These are phyloP conservation scores for Solanum bulbocastanum DNA, from an alignment of 257 asterid genomes.

Conservation along the genomic window DNA sequence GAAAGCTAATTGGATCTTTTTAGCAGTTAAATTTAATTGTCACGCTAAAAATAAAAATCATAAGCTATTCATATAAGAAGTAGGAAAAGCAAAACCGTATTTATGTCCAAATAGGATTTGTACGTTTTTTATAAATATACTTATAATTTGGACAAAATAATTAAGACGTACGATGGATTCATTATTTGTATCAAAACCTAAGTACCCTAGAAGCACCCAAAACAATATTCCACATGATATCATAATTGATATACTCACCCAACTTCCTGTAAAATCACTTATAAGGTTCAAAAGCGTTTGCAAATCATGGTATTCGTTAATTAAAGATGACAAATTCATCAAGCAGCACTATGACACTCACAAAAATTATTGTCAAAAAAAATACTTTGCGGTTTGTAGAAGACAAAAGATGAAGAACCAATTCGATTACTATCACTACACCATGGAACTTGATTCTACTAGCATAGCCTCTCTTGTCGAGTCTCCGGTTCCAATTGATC, in stretches of 20 bases:
- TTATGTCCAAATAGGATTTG: neutral
- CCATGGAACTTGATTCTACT: no score
- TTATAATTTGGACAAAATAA: neutral
- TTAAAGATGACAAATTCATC: neutral
- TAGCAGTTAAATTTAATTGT: no score
- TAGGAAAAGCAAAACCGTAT: neutral
- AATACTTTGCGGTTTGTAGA: no score
- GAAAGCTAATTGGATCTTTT: neutral
- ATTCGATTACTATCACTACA: no score
- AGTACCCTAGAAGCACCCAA: neutral
- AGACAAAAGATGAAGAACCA: no score
- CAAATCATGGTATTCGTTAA: neutral
- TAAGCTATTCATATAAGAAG: no score
- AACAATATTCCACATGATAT: neutral
- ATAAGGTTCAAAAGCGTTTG: neutral
- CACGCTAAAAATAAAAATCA: no score
- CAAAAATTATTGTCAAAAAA: neutral
- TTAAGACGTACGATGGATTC: neutral
- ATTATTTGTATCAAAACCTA: neutral
- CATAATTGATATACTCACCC: neutral
- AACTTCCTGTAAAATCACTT: neutral
- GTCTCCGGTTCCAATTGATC: no score
- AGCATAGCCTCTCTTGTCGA: no score
- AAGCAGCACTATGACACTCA: neutral
- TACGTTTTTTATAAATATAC: no score